Evolutionary conservation across 2,329 filamentous ascomycete species (phyloP), one percentile per base, ranked within the genome.

Genomic region (Hymenoscyphus linearis): DNA sequence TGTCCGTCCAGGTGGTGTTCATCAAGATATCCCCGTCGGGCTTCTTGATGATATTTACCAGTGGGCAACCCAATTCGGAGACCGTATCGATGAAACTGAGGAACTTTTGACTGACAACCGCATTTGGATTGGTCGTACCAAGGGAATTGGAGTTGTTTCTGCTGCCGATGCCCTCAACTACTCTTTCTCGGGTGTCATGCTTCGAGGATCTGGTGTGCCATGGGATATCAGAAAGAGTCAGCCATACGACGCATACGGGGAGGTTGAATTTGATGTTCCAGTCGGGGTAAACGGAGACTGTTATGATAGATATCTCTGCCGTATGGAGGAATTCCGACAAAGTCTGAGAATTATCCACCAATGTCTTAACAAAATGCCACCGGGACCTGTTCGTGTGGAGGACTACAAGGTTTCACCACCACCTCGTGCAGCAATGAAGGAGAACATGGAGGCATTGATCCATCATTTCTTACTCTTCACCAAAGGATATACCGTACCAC

Each of bases 391-490:
- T 74, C 90, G 93, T 69, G 91, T 97, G 50, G 95, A 99, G 79
- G 95, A 99, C 78, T 99, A 98, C 86, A 99, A 99, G 85, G 85
- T 99, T 72, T 89, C 91, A 2, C 95, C 95, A 25, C 95, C 95
- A 65, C 96, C 95, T n/a, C 88, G 95, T 73, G 83, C 91, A 52
- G 95, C 95, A 73, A 99, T 99, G 95, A 99, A 99, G 85, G 95
- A 99, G 85, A 99, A 99, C 82, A 99, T 99, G 96, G 95, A 99
- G 80, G 93, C 95, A 44, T 85, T 99, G 52, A 99, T 99, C 75
- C 95, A 99, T 80, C 95, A 99, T 82, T 99, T 99, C 84, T 80
- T 99, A 68, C 87, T 99, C 59, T 99, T 93, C 82, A 98, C 93
- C 76, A 99, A 99, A 85, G 95, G 95, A 62, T 99, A 99, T 78